These are phyloP conservation scores for Chamaenerion angustifolium DNA, from an alignment of 345 rosid species.

Conservation along the genomic window DNA sequence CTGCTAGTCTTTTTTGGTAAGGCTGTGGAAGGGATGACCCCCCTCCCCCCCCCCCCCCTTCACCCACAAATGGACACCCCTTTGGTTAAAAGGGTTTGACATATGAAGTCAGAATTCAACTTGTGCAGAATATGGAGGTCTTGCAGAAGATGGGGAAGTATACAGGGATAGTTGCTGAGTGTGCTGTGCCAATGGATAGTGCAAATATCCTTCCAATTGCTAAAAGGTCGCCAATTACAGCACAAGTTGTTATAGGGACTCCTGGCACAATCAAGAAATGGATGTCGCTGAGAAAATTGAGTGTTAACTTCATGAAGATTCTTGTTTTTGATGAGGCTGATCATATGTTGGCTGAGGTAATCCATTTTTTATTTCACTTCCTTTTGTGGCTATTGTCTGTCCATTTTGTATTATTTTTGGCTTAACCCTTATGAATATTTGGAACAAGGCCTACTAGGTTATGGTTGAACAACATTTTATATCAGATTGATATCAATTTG, in stretches of 20 bases:
- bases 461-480: no score
- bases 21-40: no score
- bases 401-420: background rate
- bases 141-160: conserved; percentile 86
- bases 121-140: conserved; percentile 73
- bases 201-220: conserved; percentile 19
- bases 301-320: conserved; percentile 37
- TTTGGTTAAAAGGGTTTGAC: no score
- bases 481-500: no score
- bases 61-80: no score
- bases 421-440: background rate
- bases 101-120: background rate
- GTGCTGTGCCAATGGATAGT: conserved; percentile 59
- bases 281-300: conserved; percentile 52
- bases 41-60: no score
- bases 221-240: conserved; percentile 30
- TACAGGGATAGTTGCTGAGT: conserved; percentile 61
- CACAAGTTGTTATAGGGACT: conserved; percentile 89
- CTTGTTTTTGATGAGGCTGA: conserved; percentile 98
- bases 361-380: conserved; percentile 4
- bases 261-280: conserved; percentile 86
- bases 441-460: no score
- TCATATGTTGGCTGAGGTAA: conserved; percentile 88
- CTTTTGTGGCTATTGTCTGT: background rate
- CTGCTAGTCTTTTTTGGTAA: no score